These are phyloP conservation scores for Mycena olivaceomarginata DNA, from an alignment of 768 basidiomycete genomes.

Conservation along the genomic window DNA sequence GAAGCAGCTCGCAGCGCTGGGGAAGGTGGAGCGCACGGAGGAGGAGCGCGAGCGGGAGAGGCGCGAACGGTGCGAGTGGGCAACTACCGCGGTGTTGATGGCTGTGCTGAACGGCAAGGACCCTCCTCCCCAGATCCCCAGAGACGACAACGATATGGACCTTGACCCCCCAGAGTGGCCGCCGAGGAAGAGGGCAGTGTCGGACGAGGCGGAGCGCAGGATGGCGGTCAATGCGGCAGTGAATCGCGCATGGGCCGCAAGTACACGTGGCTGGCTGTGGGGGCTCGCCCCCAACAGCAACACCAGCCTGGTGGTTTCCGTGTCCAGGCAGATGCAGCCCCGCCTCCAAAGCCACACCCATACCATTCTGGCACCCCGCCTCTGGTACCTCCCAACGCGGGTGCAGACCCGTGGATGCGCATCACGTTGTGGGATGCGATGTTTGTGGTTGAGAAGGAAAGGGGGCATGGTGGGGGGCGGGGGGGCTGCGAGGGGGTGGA, in stretches of 20 bases:
- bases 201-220: slow-evolving; percentile 91
- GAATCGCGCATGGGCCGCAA: slow-evolving; percentile 88
- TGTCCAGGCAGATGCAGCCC: not conserved
- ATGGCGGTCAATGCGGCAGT: slow-evolving; percentile 90
- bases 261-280: slow-evolving; percentile 91
- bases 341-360: slow-evolving; percentile 46
- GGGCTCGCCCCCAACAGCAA: slow-evolving; percentile 37
- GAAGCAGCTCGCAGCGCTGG: slow-evolving; percentile 85
- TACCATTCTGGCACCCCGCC: slow-evolving; percentile 71
- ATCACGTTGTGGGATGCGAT: slow-evolving; percentile 88
- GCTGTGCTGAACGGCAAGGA: slow-evolving; percentile 68
- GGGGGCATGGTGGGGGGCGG: slow-evolving; percentile 88
- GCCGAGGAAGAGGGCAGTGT: slow-evolving; percentile 90
- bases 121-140: slow-evolving; percentile 52
- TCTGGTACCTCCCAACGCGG: slow-evolving; percentile 58
- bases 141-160: slow-evolving; percentile 49
- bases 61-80: slow-evolving; percentile 82
- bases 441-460: slow-evolving; percentile 90
- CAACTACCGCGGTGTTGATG: slow-evolving; percentile 80
- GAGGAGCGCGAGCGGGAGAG: slow-evolving; percentile 84
- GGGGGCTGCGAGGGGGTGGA: slow-evolving; percentile 87
- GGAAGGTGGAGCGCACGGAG: slow-evolving; percentile 88
- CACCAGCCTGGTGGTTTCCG: not conserved
- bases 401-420: slow-evolving; percentile 71
- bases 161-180: slow-evolving; percentile 77